These are phyloP conservation scores for Aspergillus chevalieri DNA, from an alignment of 2,329 filamentous ascomycete genomes.

Conservation along the genomic window DNA sequence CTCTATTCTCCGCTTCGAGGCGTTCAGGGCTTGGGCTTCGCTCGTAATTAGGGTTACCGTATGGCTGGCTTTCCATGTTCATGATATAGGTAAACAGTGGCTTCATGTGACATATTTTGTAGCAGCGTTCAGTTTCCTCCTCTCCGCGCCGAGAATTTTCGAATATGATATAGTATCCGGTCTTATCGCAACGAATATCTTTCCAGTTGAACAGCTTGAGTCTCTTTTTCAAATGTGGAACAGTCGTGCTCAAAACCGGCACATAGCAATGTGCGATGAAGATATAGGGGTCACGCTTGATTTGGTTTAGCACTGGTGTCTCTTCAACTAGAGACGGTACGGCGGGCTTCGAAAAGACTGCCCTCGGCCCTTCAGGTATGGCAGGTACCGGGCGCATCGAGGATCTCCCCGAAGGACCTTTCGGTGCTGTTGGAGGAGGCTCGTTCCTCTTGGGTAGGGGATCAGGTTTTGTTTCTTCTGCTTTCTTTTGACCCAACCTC, in stretches of 20 bases:
- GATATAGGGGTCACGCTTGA: conserved; percentile 78
- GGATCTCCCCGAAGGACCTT: conserved; percentile 65
- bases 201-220: conserved; percentile 76
- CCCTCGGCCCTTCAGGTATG: conserved; percentile 36
- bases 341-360: conserved; percentile 24
- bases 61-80: conserved; percentile 76
- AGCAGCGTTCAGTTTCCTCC: conserved; percentile 75
- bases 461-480: conserved; percentile 30
- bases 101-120: conserved; percentile 68
- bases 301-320: conserved; percentile 59
- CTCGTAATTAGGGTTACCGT: conserved; percentile 60
- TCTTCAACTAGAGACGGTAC: conserved; percentile 55
- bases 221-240: conserved; percentile 84
- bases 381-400: conserved; percentile 27
- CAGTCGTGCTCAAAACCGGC: conserved; percentile 75
- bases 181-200: conserved; percentile 74
- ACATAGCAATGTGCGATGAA: conserved; percentile 84
- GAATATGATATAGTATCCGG: conserved; percentile 90
- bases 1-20: conserved; percentile 44
- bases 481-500: conserved; percentile 45
- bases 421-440: conserved; percentile 78
- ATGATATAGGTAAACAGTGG: conserved; percentile 89
- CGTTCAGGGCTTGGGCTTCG: conserved; percentile 42
- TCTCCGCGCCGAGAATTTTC: conserved; percentile 70
- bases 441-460: conserved; percentile 47